A percentile compares a stretch with the other conserved stretches of the same genome.
Conservation (phyloP, 352 stramenopile genomes). For the Pythium monospermum region DNA sequence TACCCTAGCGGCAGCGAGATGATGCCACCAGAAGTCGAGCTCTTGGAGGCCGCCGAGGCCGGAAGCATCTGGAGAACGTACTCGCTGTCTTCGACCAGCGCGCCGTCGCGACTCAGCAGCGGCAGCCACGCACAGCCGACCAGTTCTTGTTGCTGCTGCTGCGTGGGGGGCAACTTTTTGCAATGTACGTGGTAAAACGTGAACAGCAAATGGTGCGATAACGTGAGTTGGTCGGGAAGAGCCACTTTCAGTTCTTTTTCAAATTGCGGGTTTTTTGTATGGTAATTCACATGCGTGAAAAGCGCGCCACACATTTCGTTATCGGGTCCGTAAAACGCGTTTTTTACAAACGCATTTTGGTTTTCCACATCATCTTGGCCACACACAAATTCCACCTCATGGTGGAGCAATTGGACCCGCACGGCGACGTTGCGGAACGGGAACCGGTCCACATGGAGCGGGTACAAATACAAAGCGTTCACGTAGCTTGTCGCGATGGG, state of each 20-base stretch:
- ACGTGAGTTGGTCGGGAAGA: conserved; percentile 47
- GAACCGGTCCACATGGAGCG: conserved; percentile 58
- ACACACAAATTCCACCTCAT: conserved; percentile 40
- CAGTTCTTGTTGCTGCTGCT: conserved; percentile 66
- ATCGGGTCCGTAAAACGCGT: conserved; percentile 33
- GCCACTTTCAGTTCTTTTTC: conserved; percentile 72
- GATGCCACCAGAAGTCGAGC: conserved; percentile 19
- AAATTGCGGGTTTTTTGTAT: conserved; percentile 73
- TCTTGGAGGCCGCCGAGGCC: conserved; percentile 17
- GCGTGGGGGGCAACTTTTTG: conserved; percentile 58
- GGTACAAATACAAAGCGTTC: conserved; percentile 62
- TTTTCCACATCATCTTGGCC: conserved; percentile 30
- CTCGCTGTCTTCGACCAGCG: conserved; percentile 41
- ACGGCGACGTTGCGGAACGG: conserved; percentile 64
- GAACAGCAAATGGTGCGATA: conserved; percentile 52
- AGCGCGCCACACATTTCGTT: conserved; percentile 22
- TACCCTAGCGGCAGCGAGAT: conserved; percentile 43
- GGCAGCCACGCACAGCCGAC: conserved; percentile 49
- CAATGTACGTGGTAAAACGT: conserved; percentile 82
- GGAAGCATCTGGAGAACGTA: conserved; percentile 37
- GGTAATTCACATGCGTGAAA: conserved; percentile 64
- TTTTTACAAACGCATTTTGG: conserved; percentile 24
- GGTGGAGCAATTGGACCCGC: conserved; percentile 53
- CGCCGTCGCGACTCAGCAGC: conserved; percentile 41
- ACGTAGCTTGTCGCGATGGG: conserved; percentile 54